These are phyloP conservation scores for Thalassiosira profunda DNA, from an alignment of 108 stramenopile species.

Conservation along the genomic window DNA sequence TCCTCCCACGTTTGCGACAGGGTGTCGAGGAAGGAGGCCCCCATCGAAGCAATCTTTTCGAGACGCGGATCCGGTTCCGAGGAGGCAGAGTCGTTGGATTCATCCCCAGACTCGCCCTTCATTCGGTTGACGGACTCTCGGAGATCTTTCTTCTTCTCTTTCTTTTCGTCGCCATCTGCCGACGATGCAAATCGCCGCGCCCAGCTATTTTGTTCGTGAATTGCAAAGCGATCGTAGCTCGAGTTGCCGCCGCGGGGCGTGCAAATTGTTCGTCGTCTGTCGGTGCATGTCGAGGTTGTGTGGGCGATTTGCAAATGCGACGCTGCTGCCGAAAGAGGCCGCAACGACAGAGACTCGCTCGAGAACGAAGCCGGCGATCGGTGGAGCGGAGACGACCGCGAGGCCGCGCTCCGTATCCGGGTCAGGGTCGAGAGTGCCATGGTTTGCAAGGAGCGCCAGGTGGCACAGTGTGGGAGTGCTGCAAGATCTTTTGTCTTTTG, in stretches of 20 bases:
- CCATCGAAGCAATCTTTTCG: constrained; percentile 22
- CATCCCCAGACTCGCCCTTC: constrained; percentile 12
- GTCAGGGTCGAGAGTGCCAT: constrained; percentile 4
- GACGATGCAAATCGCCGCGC: not conserved
- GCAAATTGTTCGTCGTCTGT: no score
- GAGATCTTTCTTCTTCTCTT: constrained; percentile 43
- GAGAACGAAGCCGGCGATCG: no score
- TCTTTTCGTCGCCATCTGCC: not conserved
- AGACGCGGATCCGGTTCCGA: constrained; percentile 18
- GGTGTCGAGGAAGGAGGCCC: constrained; percentile 51
- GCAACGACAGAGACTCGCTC: no score
- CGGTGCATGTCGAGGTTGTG: no score
- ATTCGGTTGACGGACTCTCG: constrained; percentile 46
- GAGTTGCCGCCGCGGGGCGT: no score
- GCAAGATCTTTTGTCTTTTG: no score
- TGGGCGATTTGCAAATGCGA: no score
- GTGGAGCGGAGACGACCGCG: no score
- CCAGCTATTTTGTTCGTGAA: not conserved
- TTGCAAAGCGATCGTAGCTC: not conserved
- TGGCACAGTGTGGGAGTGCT: not conserved
- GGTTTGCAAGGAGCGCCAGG: not conserved
- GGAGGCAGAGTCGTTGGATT: not conserved
- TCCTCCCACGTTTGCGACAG: constrained; percentile 84
- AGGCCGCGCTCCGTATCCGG: constrained; percentile 3
- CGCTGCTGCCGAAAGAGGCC: no score